Base-by-base conservation (phyloP, 306 rosid genomes). In the Rosa multiflora region DNA sequence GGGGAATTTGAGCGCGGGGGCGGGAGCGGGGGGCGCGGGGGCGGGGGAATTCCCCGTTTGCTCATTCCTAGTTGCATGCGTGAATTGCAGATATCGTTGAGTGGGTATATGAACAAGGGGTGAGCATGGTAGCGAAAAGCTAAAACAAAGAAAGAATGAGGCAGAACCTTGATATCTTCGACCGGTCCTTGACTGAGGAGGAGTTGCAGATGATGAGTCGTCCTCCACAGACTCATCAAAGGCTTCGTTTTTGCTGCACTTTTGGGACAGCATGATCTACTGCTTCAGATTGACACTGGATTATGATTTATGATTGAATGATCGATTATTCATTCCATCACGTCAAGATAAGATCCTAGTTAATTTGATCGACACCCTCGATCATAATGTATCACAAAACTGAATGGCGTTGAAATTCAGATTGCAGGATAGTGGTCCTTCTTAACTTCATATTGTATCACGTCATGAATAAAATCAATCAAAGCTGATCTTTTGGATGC, bases 91-190 rank as follows among this genome's bases (percentile, higher is more conserved):
- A 32, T 32, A 32, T 32, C 37, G 37, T 32, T 86, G 72, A 83
- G 87, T 86, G 87, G 89, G 66, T 76, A 2, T 81, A 78, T 46
- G 87, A 83, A 49, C 78, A 76, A 78, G 87, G 85, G 18, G 88
- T 72, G 78, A 78, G 81, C 67, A n/a, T 82, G 21, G 83, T 78
- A 13, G 74, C 58, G 10, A 86, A 86, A 80, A 81, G 85, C 76
- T 78, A 35, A 69, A 69, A 83, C 77, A 78, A 72, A 40, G 85
- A 79, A 14, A 81, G 85, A 46, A 81, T 86, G 85, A 83, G 29
- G 48, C 23, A 79, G 53, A 87, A 84, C 82, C 35, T 82, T 10
- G 62, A 81, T 29, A 78, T 87, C 39, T 87, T 87, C 78, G 79
- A 63, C 21, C 81, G 84, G 84, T 76, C 78, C 4, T 75, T 84